phyloP scores from a whole-genome alignment of 805 yeast genomes.

The Wickerhamomyces ciferrii region DNA sequence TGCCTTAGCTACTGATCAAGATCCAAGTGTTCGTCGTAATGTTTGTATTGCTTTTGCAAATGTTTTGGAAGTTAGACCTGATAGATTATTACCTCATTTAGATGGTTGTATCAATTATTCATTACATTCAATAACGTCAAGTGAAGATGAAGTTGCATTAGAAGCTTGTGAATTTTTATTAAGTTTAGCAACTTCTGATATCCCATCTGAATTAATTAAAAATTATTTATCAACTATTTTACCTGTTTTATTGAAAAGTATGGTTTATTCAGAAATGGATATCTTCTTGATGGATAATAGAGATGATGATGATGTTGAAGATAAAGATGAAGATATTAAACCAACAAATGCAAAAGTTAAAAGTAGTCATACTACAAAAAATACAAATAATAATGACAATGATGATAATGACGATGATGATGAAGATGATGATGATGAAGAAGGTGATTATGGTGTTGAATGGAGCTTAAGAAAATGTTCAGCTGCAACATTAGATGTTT shows the following conservation, averaged over 20 bases:
- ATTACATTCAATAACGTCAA: slow-evolving; percentile 64
- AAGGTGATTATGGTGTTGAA: slow-evolving; percentile 58
- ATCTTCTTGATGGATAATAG: slow-evolving; percentile 61
- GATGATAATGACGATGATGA: slow-evolving; percentile 49
- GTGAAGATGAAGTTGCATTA: slow-evolving; percentile 70
- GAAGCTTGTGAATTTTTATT: slow-evolving; percentile 93
- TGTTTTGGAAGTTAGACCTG: slow-evolving; percentile 74
- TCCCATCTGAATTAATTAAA: slow-evolving; percentile 46
- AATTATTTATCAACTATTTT: slow-evolving; percentile 58
- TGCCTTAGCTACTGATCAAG: slow-evolving; percentile 56
- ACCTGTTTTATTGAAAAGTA: slow-evolving; percentile 73
- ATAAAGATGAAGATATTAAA: slow-evolving; percentile 80
- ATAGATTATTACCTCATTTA: slow-evolving; percentile 72
- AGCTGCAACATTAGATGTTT: slow-evolving; percentile 85
- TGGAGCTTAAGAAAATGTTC: slow-evolving; percentile 94
- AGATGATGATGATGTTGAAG: slow-evolving; percentile 75
- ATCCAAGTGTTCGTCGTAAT: slow-evolving; percentile 59
- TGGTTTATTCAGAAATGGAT: slow-evolving; percentile 88
- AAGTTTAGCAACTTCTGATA: slow-evolving; percentile 57
- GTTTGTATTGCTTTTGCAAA: slow-evolving; percentile 73
- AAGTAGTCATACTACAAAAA: slow-evolving; percentile 22
- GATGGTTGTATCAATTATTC: slow-evolving; percentile 84
- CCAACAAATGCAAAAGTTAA: slow-evolving; percentile 75
- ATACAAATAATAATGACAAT: slow-evolving; percentile 18
- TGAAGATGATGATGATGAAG: slow-evolving; percentile 69